These are phyloP conservation scores for Ramaria sp. DNA, from an alignment of 768 basidiomycete genomes.

Conservation along the genomic window DNA sequence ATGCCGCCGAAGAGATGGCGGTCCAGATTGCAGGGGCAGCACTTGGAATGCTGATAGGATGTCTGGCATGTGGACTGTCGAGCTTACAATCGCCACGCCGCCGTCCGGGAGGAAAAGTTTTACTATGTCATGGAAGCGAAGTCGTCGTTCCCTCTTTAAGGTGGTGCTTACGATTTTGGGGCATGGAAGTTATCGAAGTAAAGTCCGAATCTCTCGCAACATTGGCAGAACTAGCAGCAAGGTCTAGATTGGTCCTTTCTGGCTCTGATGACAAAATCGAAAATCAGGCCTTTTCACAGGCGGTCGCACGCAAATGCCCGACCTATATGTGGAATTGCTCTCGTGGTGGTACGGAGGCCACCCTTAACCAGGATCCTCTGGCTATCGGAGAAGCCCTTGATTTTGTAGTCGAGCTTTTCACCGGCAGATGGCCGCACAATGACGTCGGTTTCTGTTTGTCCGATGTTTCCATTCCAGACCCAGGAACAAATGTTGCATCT, in stretches of 20 bases:
- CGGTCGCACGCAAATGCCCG: neutral
- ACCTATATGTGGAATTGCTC: slow-evolving; percentile 11
- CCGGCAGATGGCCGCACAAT: neutral
- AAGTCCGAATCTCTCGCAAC: neutral
- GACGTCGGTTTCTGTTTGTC: neutral
- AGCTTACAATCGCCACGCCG: neutral
- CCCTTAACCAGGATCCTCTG: slow-evolving; percentile 8
- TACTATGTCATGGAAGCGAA: neutral
- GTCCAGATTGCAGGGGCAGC: neutral
- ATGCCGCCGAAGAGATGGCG: neutral
- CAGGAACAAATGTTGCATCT: neutral
- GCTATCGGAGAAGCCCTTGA: slow-evolving; percentile 12
- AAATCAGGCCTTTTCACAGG: neutral
- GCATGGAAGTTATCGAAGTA: neutral
- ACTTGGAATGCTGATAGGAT: neutral
- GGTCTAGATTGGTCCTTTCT: neutral
- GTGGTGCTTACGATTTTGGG: neutral
- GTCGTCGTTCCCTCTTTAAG: neutral
- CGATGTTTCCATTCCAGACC: neutral
- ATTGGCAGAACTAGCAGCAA: neutral
- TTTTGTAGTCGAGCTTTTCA: neutral
- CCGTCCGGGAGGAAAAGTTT: neutral
- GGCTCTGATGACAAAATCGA: neutral
- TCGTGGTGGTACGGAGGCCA: neutral
- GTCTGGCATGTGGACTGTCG: neutral